Conservation (phyloP, 805 yeast species). For the Metschnikowia corniflorae region DNA sequence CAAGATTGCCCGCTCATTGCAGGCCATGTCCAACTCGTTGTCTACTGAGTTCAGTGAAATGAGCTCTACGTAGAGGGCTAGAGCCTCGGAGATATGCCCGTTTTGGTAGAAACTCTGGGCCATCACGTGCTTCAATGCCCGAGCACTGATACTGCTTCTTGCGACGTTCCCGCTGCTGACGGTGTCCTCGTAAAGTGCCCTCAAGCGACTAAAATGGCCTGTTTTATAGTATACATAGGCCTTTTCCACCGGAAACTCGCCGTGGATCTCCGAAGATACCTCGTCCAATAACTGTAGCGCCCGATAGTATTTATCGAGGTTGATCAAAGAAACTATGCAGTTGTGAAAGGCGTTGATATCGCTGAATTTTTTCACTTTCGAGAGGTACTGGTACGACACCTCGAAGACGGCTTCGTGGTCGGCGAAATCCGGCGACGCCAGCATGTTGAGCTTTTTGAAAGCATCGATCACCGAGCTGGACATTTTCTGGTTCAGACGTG, state of each 20-base stretch:
- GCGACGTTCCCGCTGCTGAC: neutral
- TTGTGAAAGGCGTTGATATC: slow-evolving; percentile 34
- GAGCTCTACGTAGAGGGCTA: slow-evolving; percentile 43
- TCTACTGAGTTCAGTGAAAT: slow-evolving; percentile 34
- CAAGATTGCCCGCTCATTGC: slow-evolving; percentile 66
- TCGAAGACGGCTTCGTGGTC: slow-evolving; percentile 38
- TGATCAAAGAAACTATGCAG: slow-evolving; percentile 57
- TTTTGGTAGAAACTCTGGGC: slow-evolving; percentile 53
- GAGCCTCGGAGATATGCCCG: slow-evolving; percentile 43
- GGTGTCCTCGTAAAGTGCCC: slow-evolving; percentile 15
- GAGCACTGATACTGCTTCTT: slow-evolving; percentile 18
- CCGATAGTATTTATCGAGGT: slow-evolving; percentile 50
- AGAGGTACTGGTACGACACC: slow-evolving; percentile 39
- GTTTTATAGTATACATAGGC: slow-evolving; percentile 60
- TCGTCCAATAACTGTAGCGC: slow-evolving; percentile 45
- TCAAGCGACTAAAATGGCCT: slow-evolving; percentile 37
- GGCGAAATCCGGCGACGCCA: slow-evolving; percentile 19
- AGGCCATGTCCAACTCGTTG: slow-evolving; percentile 49
- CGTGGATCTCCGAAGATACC: slow-evolving; percentile 35
- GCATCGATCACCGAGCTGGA: slow-evolving; percentile 40
- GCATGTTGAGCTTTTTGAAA: slow-evolving; percentile 37
- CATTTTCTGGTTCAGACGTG: slow-evolving; percentile 23
- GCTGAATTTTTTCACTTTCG: slow-evolving; percentile 34
- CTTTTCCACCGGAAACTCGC: slow-evolving; percentile 43
- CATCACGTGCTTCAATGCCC: slow-evolving; percentile 45